These are phyloP conservation scores for Collariella sp. DNA, from an alignment of 495 filamentous ascomycete species.

Conservation along the genomic window DNA sequence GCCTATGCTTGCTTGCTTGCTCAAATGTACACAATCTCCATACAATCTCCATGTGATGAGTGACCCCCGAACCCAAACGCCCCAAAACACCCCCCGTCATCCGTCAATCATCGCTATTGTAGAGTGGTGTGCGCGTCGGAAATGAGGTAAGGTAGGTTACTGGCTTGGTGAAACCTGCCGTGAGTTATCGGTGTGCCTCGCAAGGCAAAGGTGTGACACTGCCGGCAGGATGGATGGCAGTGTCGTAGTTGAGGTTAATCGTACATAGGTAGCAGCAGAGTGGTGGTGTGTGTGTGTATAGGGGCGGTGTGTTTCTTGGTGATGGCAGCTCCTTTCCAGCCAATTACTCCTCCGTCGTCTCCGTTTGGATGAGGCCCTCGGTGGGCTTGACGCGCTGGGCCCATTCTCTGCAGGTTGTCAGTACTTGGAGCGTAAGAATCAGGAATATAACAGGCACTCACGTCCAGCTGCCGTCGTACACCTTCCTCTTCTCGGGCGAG, in stretches of 20 bases:
- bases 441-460: slow-evolving; percentile 44
- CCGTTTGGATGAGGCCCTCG: slow-evolving; percentile 33
- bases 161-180: too few species aligned
- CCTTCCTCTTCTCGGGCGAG: slow-evolving; percentile 53
- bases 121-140: too few species aligned
- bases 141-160: too few species aligned
- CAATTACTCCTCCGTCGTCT: slow-evolving; percentile 13
- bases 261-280: neutral
- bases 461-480: slow-evolving; percentile 99
- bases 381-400: slow-evolving; percentile 49
- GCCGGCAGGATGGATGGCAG: too few species aligned
- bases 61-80: slow-evolving; percentile 12
- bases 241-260: too few species aligned
- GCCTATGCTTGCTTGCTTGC: slow-evolving; percentile 12
- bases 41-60: neutral
- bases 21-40: slow-evolving; percentile 11
- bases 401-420: slow-evolving; percentile 52
- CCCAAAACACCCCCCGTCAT: neutral
- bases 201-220: too few species aligned
- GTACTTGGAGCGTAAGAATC: neutral
- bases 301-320: neutral
- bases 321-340: neutral
- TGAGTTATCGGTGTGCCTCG: too few species aligned
- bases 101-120: too few species aligned
- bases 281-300: neutral